A percentile compares a stretch with the other conserved stretches of the same genome.
phyloP scores from a whole-genome alignment of 2,329 filamentous ascomycete species.

The Cladorrhinum sp. region DNA sequence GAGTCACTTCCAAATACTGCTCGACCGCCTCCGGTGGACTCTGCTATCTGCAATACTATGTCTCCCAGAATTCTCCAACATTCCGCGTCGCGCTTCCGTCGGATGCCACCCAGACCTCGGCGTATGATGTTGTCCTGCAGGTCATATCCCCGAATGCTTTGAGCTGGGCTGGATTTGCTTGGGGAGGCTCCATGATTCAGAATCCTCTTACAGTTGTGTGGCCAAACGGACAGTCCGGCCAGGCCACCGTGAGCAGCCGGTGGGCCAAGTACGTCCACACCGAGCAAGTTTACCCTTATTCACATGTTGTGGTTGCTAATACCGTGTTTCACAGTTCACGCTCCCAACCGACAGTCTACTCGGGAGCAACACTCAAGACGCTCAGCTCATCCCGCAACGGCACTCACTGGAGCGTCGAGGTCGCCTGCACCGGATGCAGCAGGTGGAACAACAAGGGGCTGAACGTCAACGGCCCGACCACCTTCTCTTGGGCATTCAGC shows the following conservation, averaged over 20 bases:
- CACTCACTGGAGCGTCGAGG: slow-evolving; percentile 27
- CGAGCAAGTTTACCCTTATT: no score
- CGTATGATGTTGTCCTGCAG: slow-evolving; percentile 37
- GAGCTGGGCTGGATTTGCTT: slow-evolving; percentile 38
- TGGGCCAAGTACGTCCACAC: slow-evolving; percentile 34
- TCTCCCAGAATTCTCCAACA: slow-evolving; percentile 16
- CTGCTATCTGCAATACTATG: slow-evolving; percentile 25
- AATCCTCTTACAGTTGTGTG: slow-evolving; percentile 40
- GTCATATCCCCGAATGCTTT: slow-evolving; percentile 34
- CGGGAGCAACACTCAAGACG: slow-evolving; percentile 23
- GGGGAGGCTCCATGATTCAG: slow-evolving; percentile 39
- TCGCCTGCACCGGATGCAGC: slow-evolving; percentile 26
- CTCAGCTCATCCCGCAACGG: slow-evolving; percentile 24
- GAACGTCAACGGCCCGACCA: slow-evolving; percentile 13
- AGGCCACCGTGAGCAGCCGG: slow-evolving; percentile 34
- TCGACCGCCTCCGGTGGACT: slow-evolving; percentile 11
- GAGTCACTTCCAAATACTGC: slow-evolving; percentile 19
- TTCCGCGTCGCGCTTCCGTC: slow-evolving; percentile 32
- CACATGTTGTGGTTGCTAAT: no score
- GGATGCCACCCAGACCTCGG: slow-evolving; percentile 16
- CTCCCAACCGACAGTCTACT: slow-evolving; percentile 21
- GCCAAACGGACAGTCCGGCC: slow-evolving; percentile 34
- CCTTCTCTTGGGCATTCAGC: slow-evolving; percentile 24
- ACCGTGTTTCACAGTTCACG: slow-evolving; percentile 9
- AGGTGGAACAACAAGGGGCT: slow-evolving; percentile 21